Evolutionary conservation across 2,329 filamentous ascomycete genomes (phyloP).

Genomic region (Exophiala sp.): DNA sequence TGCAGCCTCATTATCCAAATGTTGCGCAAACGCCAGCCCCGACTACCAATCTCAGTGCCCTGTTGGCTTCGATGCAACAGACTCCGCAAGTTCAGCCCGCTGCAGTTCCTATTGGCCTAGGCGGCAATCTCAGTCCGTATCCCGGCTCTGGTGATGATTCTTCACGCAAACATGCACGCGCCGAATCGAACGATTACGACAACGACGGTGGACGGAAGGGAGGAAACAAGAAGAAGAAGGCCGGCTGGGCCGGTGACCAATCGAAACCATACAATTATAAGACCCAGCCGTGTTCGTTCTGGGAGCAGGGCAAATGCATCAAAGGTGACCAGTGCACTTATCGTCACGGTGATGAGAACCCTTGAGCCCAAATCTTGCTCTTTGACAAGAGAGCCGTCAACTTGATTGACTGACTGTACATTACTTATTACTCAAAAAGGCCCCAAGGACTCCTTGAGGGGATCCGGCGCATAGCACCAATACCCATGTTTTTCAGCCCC

Average conservation of each 20-base stretch:
- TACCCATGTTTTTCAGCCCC: background rate
- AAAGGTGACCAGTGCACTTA: constrained; percentile 51
- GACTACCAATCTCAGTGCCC: constrained; percentile 12
- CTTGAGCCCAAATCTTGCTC: background rate
- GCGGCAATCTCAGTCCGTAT: constrained; percentile 20
- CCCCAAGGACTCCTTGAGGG: background rate
- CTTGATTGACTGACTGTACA: background rate
- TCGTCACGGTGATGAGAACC: constrained; percentile 38
- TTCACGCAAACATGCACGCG: constrained; percentile 19
- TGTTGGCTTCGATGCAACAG: constrained; percentile 22
- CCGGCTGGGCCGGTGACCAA: constrained; percentile 1
- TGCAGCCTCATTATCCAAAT: constrained; percentile 25
- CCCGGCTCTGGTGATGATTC: constrained; percentile 14
- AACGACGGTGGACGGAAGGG: constrained; percentile 21
- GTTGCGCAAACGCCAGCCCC: constrained; percentile 15
- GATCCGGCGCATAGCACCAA: too few relatives aligned
- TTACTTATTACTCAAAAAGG: background rate
- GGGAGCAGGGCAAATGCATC: constrained; percentile 48
- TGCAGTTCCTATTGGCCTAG: constrained; percentile 14
- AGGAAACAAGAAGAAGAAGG: constrained; percentile 25
- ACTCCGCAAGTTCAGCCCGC: constrained; percentile 1
- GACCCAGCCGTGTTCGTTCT: constrained; percentile 48
- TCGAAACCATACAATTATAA: constrained; percentile 38
- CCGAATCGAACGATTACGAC: constrained; percentile 23
- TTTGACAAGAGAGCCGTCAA: background rate